Base-by-base conservation (phyloP, 768 basidiomycete genomes). In the Suillus clintonianus region DNA sequence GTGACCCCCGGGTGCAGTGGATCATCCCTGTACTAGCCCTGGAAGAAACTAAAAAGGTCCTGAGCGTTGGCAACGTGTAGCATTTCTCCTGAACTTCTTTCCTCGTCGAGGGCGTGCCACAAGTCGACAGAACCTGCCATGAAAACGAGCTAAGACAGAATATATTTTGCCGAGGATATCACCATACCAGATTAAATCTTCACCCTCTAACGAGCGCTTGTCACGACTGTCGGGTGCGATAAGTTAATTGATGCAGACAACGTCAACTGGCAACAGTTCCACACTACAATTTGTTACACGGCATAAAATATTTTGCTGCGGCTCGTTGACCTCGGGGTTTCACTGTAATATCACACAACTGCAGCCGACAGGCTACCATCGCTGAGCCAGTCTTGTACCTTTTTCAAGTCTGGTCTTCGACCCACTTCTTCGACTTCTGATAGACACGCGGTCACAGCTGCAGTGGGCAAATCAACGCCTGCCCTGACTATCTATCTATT, bases 121-220 rank as follows among this genome's bases (percentile, higher is more conserved):
- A 15, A 15, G 36, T 43, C 48, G 56, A 62, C 61, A 62, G 61
- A 62, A 58, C 54, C 61, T 62, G 39, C 57, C 56, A 62, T 17
- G 11, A 42, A 55, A 60, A 30, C 10, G 11, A 62, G 13, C 56
- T 24, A 59, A 62, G 7, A 10, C 15, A 43, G 61, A 60, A 62
- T 41, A 19, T 42, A 5, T 0, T 57, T 41, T 19, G 27, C 56
- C 39, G 56, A 57, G 56, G 37, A 27, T 15, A 55, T 54, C 32
- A 54, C 9, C 11, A 54, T n/a, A 3, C n/a, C 36, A 56, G 37
- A 39, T 51, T 51, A 15, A 51, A 47, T 47, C n/a, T 47, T 10
- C 22, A 22, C 22, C 34, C 34, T 36, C 32, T 7, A 22, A 56
- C 36, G 24, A 56, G 54, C 34, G 54, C 22, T 13, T 55, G 27